Evolutionary conservation across 2,329 filamentous ascomycete genomes (phyloP).

Genomic region (Chaetomium olivaceum): DNA sequence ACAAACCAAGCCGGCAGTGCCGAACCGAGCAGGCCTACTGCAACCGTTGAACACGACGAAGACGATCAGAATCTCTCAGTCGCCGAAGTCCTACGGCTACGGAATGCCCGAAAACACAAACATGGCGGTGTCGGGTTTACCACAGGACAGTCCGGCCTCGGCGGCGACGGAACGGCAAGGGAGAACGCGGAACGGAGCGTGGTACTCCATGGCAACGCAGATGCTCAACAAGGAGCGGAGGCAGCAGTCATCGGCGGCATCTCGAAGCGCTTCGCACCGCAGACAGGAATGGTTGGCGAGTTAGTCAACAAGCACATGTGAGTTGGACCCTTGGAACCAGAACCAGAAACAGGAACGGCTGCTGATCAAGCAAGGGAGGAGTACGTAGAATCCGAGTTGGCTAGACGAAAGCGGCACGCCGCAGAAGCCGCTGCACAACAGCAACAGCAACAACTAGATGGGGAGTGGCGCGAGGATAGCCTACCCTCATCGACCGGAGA

Average conservation of each 20-base stretch:
- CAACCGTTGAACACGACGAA: conserved; percentile 18
- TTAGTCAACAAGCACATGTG: conserved; percentile 77
- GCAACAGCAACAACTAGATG: conserved; percentile 19
- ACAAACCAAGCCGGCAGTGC: conserved; percentile 17
- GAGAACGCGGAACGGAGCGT: conserved; percentile 41
- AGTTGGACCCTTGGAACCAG: conserved; percentile 44
- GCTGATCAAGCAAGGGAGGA: conserved; percentile 78
- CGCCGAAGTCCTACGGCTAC: conserved; percentile 52
- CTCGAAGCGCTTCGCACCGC: conserved; percentile 65
- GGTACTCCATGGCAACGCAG: conserved; percentile 41
- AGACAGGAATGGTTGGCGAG: conserved; percentile 68
- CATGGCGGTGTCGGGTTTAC: conserved; percentile 60
- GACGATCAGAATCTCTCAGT: conserved; percentile 47
- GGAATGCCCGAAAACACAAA: conserved; percentile 53
- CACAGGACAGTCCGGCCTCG: conserved; percentile 34
- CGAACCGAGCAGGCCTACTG: conserved; percentile 17
- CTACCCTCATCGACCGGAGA: background rate
- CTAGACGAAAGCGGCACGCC: conserved; percentile 55
- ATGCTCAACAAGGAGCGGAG: conserved; percentile 33
- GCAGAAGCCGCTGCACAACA: conserved; percentile 31
- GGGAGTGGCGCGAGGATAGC: conserved; percentile 6
- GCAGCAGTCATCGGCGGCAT: conserved; percentile 38
- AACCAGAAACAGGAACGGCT: conserved; percentile 31
- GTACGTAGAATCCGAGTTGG: conserved; percentile 80
- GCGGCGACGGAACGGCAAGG: conserved; percentile 29